Evolutionary conservation across 2,329 filamentous ascomycete species (phyloP).

Genomic region (Phyllosticta citrichinensis): DNA sequence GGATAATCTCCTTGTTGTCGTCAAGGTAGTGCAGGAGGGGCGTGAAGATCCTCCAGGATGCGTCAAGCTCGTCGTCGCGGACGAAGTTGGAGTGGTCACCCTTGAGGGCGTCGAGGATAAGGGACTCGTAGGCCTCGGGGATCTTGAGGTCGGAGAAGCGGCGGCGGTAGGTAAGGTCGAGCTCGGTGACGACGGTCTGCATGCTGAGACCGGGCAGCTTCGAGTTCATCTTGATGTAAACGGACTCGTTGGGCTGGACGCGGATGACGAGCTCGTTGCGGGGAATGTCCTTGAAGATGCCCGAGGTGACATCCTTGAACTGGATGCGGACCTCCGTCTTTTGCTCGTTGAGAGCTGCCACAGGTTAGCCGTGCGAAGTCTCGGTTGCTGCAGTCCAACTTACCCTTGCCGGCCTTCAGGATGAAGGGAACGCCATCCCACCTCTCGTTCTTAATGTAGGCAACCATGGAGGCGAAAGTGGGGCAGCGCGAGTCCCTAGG

Average conservation of each 20-base stretch:
- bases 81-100: constrained; percentile 97
- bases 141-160: constrained; percentile 99
- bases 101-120: constrained; percentile 95
- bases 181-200: constrained; percentile 97
- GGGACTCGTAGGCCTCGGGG: constrained; percentile 94
- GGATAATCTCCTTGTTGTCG: constrained; percentile 98
- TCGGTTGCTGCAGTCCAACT: background rate
- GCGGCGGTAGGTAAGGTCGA: constrained; percentile 94
- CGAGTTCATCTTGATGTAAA: constrained; percentile 99
- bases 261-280: constrained; percentile 98
- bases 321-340: constrained; percentile 99
- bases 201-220: constrained; percentile 97
- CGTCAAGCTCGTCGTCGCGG: constrained; percentile 65
- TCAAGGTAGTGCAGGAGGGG: constrained; percentile 96
- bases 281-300: constrained; percentile 99
- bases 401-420: constrained; percentile 89
- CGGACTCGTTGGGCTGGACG: constrained; percentile 97
- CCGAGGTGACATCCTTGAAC: constrained; percentile 98
- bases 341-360: constrained; percentile 85
- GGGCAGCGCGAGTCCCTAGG: constrained; percentile 95
- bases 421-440: constrained; percentile 99
- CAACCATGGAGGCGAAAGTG: constrained; percentile 94
- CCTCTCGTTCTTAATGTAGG: constrained; percentile 98
- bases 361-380: constrained; percentile 8
- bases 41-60: constrained; percentile 97